phyloP scores from a whole-genome alignment of 1,284 basidiomycete genomes.

The Tylopilus orsonianus region DNA sequence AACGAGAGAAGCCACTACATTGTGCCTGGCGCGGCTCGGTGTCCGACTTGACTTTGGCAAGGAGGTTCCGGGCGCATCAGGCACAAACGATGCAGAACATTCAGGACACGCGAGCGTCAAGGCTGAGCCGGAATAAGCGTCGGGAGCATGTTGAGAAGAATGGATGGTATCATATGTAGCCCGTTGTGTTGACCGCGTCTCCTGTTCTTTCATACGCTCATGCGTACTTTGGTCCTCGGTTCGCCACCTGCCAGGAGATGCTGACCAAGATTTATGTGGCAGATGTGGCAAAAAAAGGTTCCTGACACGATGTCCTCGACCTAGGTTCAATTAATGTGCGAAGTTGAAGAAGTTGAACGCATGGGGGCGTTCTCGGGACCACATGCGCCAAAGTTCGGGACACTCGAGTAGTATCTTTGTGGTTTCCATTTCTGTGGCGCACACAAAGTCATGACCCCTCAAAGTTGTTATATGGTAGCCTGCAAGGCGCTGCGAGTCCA shows the following conservation, averaged over 20 bases:
- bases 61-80: neutral
- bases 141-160: neutral
- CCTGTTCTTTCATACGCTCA: neutral
- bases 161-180: neutral
- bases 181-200: neutral
- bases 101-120: slow-evolving; percentile 5
- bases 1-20: no score
- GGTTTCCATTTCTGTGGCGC: slow-evolving; percentile 12
- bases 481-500: no score
- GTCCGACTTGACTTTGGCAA: slow-evolving; percentile 24
- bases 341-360: neutral
- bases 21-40: slow-evolving; percentile 33
- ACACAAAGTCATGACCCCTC: no score
- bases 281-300: slow-evolving; percentile 3
- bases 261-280: neutral
- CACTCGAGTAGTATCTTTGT: no score
- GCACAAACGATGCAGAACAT: neutral
- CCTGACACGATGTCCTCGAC: neutral
- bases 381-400: no score
- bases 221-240: no score
- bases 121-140: slow-evolving; percentile 14
- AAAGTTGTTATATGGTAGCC: no score
- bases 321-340: neutral
- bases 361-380: neutral
- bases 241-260: neutral